Percentiles rank a stretch among this genome's conserved stretches.
These are phyloP conservation scores for Chromosphaera perkinsii DNA, from an alignment of 208 protist species.

Conservation along the genomic window DNA sequence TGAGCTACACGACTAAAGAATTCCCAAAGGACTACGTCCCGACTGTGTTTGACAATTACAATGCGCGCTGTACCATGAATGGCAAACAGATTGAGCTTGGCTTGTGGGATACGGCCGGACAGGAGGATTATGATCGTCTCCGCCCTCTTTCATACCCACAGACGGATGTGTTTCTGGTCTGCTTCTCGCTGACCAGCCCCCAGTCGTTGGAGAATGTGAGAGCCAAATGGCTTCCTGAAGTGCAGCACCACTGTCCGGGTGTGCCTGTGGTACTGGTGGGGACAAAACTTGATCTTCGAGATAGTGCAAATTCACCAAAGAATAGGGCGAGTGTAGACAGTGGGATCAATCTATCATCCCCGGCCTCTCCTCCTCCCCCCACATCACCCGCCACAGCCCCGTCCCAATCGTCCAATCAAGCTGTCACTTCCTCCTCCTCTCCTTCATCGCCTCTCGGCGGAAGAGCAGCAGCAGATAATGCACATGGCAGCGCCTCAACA, in stretches of 20 bases:
- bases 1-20: slow-evolving; percentile 66
- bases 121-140: slow-evolving; percentile 87
- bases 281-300: slow-evolving; percentile 75
- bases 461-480: too few species aligned
- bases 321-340: too few species aligned
- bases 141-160: slow-evolving; percentile 78
- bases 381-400: too few species aligned
- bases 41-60: slow-evolving; percentile 68
- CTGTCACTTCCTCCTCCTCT: too few species aligned
- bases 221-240: slow-evolving; percentile 61
- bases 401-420: too few species aligned
- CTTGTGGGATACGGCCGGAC: slow-evolving; percentile 64
- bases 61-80: slow-evolving; percentile 58
- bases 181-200: slow-evolving; percentile 68
- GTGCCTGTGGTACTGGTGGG: slow-evolving; percentile 75
- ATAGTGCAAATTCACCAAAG: too few species aligned
- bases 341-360: too few species aligned
- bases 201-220: slow-evolving; percentile 61
- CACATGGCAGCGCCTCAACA: too few species aligned
- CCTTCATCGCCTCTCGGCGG: too few species aligned
- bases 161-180: slow-evolving; percentile 71
- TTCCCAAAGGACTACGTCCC: slow-evolving; percentile 70
- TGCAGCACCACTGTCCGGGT: slow-evolving; percentile 61
- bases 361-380: too few species aligned
- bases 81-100: slow-evolving; percentile 59